phyloP scores from a whole-genome alignment of 495 filamentous ascomycete species.

The Penicillium simplicissimum region DNA sequence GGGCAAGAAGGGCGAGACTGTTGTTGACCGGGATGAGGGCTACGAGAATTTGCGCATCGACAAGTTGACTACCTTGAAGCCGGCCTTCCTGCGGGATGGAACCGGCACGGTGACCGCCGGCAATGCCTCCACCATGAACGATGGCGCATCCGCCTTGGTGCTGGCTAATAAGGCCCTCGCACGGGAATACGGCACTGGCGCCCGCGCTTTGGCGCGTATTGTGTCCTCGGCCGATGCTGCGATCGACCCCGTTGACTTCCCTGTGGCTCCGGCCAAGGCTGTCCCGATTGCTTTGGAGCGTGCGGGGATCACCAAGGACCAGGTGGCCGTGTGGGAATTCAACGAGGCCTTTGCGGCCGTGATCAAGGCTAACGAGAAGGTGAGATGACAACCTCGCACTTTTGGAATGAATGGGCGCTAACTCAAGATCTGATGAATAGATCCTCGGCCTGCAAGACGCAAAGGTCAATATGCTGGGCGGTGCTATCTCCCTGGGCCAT shows the following conservation, averaged over 20 bases:
- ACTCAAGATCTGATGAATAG: conserved; percentile 35
- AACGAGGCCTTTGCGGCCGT: conserved; percentile 98
- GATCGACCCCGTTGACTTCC: conserved; percentile 92
- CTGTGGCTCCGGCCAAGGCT: conserved; percentile 86
- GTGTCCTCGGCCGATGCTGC: conserved; percentile 87
- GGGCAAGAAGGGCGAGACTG: conserved; percentile 76
- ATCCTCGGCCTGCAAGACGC: conserved; percentile 76
- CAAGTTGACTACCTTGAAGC: conserved; percentile 83
- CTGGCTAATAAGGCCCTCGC: conserved; percentile 76
- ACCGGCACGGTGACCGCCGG: conserved; percentile 92
- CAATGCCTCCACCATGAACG: conserved; percentile 89
- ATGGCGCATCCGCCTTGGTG: conserved; percentile 91
- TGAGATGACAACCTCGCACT: conserved; percentile 29
- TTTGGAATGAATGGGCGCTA: conserved; percentile 14
- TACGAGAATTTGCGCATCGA: conserved; percentile 81
- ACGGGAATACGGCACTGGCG: conserved; percentile 68
- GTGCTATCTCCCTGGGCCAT: conserved; percentile 92
- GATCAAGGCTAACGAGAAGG: conserved; percentile 92
- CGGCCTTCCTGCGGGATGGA: conserved; percentile 82
- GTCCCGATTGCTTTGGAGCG: conserved; percentile 87
- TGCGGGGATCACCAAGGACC: conserved; percentile 83
- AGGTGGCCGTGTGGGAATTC: conserved; percentile 95
- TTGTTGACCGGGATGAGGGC: conserved; percentile 82
- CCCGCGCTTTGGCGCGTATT: conserved; percentile 80
- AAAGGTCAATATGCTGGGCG: conserved; percentile 84